Evolutionary conservation across 805 yeast species (phyloP).

Genomic region (Pichia californica): DNA sequence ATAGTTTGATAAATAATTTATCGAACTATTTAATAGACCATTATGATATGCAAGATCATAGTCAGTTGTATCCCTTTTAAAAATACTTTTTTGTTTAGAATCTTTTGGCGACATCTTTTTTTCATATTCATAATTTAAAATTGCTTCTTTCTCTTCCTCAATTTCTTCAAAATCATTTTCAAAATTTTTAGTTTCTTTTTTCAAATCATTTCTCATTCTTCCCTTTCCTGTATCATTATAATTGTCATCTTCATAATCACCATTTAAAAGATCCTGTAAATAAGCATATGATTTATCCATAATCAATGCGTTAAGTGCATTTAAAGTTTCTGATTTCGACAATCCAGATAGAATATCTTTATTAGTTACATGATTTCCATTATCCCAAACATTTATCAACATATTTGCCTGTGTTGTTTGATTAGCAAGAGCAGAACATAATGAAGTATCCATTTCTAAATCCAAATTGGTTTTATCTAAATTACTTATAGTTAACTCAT

Average conservation of each 20-base stretch:
- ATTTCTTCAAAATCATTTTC: not conserved
- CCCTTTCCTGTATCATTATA: too few relatives aligned
- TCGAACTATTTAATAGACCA: slow-evolving; percentile 28
- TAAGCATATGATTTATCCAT: slow-evolving; percentile 34
- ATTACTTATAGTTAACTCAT: slow-evolving; percentile 2
- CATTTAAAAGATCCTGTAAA: slow-evolving; percentile 32
- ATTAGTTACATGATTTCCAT: not conserved
- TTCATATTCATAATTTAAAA: not conserved
- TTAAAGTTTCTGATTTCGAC: slow-evolving; percentile 1
- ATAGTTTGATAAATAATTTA: slow-evolving; percentile 30
- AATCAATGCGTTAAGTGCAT: slow-evolving; percentile 2
- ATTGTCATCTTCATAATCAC: slow-evolving; percentile 13
- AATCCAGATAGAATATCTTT: not conserved
- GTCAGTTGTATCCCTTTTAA: slow-evolving; percentile 14
- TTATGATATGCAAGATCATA: slow-evolving; percentile 21
- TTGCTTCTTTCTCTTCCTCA: not conserved
- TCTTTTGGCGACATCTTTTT: not conserved
- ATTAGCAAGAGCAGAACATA: slow-evolving; percentile 25
- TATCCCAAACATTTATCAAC: slow-evolving; percentile 5
- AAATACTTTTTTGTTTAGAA: not conserved
- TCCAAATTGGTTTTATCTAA: not conserved
- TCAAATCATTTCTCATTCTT: too few relatives aligned
- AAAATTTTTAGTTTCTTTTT: too few relatives aligned
- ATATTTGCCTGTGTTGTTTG: slow-evolving; percentile 4
- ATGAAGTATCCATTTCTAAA: slow-evolving; percentile 13